A percentile compares a stretch with the other conserved stretches of the same genome.
Evolutionary conservation across 345 rosid genomes (phyloP).

Genomic region (Excoecaria agallocha): DNA sequence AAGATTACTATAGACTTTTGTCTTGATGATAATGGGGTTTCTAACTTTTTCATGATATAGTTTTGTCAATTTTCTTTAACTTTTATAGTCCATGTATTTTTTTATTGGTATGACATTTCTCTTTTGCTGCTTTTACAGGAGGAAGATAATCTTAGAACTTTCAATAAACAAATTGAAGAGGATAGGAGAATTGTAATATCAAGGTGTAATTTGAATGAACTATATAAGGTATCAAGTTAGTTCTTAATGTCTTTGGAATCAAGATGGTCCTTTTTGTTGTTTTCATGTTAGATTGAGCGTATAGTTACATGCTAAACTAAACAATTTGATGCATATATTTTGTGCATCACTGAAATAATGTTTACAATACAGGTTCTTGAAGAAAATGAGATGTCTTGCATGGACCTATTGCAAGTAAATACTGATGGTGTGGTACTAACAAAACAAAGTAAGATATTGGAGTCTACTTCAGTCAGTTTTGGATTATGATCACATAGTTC

Average conservation of each 20-base stretch:
- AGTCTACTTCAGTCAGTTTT: constrained; percentile 3
- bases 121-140: constrained; percentile 48
- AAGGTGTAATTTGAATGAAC: constrained; percentile 77
- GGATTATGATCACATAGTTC: background rate
- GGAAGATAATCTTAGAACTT: constrained; percentile 61
- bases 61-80: background rate
- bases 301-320: background rate
- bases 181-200: constrained; percentile 80
- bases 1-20: background rate
- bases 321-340: background rate
- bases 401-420: constrained; percentile 65
- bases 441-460: constrained; percentile 62
- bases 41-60: background rate
- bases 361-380: constrained; percentile 69
- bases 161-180: constrained; percentile 88
- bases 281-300: background rate
- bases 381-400: constrained; percentile 79
- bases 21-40: background rate
- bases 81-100: background rate
- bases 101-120: background rate
- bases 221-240: constrained; percentile 59
- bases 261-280: background rate
- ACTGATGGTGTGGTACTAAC: constrained; percentile 84
- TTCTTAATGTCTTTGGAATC: background rate
- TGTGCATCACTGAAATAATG: background rate